Percentiles rank a stretch among this genome's conserved stretches.
Evolutionary conservation across 495 filamentous ascomycete species (phyloP).

Genomic region (Penicillium herquei): DNA sequence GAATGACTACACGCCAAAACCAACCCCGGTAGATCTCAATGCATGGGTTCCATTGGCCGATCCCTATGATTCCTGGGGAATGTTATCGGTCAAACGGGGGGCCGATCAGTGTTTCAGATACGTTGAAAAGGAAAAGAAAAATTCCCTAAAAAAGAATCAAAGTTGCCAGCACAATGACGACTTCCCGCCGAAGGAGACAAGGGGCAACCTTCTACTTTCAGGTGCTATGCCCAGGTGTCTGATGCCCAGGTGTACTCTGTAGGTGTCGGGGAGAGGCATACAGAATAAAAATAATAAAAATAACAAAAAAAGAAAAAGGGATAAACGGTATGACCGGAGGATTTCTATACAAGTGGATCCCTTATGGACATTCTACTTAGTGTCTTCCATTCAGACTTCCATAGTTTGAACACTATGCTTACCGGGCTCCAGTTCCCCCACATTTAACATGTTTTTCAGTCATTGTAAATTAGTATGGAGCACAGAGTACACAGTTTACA

Average conservation of each 20-base stretch:
- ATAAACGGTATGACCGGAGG: conserved; percentile 10
- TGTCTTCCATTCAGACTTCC: conserved; percentile 23
- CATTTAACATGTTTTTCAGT: conserved; percentile 17
- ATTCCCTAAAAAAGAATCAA: background rate
- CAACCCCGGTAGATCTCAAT: conserved; percentile 18
- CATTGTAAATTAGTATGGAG: background rate
- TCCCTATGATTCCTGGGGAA: conserved; percentile 28
- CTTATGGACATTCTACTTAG: conserved; percentile 12
- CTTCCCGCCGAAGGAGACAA: background rate
- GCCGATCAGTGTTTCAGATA: conserved; percentile 31
- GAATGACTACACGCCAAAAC: conserved; percentile 21
- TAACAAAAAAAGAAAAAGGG: background rate
- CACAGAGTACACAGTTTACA: background rate
- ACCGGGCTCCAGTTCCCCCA: conserved; percentile 29
- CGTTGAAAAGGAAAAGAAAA: conserved; percentile 6
- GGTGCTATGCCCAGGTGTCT: background rate
- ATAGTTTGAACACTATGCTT: conserved; percentile 13
- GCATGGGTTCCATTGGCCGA: conserved; percentile 23
- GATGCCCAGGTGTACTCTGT: too few relatives aligned
- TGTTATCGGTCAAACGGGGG: conserved; percentile 26
- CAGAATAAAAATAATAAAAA: background rate
- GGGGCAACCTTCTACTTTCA: background rate
- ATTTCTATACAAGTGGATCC: conserved; percentile 18
- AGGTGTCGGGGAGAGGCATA: background rate
- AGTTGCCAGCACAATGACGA: conserved; percentile 2